Percentiles rank a stretch among this genome's conserved stretches.
Evolutionary conservation across 1,284 basidiomycete genomes (phyloP).

Genomic region (Tilletia setariae): DNA sequence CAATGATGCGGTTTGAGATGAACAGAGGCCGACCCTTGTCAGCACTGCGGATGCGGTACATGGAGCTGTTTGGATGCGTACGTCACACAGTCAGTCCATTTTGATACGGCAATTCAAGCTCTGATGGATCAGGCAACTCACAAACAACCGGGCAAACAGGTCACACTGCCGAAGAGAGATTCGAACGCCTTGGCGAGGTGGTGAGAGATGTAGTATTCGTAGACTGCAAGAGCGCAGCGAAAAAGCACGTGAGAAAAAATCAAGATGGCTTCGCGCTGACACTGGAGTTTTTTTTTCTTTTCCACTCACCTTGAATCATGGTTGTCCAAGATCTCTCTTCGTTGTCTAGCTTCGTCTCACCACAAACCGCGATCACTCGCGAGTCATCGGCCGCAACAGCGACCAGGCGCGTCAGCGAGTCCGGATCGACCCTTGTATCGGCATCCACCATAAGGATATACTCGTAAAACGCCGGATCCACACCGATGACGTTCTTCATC

Average conservation of each 20-base stretch:
- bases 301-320: slow-evolving; percentile 62
- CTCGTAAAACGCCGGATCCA: slow-evolving; percentile 57
- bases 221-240: slow-evolving; percentile 57
- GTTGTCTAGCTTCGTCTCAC: slow-evolving; percentile 59
- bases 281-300: too few relatives aligned
- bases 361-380: slow-evolving; percentile 59
- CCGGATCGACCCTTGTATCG: slow-evolving; percentile 58
- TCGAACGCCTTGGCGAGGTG: slow-evolving; percentile 69
- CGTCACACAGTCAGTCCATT: too few relatives aligned
- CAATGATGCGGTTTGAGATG: slow-evolving; percentile 58
- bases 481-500: slow-evolving; percentile 57
- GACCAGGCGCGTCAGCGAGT: slow-evolving; percentile 57
- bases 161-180: slow-evolving; percentile 57
- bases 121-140: too few relatives aligned
- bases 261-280: neutral
- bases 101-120: too few relatives aligned
- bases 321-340: slow-evolving; percentile 59
- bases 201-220: slow-evolving; percentile 99
- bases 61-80: too few relatives aligned
- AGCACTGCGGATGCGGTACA: slow-evolving; percentile 58
- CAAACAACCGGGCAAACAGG: slow-evolving; percentile 58
- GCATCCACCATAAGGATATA: slow-evolving; percentile 58
- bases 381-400: slow-evolving; percentile 58
- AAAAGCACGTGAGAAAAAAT: neutral
- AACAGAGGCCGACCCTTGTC: slow-evolving; percentile 58